Conservation (phyloP, 2,329 filamentous ascomycete genomes). For the Colletotrichum trifolii region DNA sequence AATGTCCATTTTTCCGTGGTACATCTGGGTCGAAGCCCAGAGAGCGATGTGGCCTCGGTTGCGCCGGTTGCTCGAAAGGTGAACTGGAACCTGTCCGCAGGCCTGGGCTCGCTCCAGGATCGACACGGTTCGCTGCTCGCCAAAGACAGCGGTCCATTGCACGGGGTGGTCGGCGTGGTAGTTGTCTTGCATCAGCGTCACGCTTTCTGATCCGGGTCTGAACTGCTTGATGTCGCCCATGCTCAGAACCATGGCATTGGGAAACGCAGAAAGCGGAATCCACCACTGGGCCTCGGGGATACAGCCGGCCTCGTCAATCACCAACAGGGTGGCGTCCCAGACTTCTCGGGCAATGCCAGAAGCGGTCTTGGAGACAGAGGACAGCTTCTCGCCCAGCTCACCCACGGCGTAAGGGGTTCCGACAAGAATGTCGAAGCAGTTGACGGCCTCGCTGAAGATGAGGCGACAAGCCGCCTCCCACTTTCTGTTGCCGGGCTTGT, state of each 20-base stretch:
- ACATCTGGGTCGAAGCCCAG: conserved; percentile 13
- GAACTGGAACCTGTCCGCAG: neutral
- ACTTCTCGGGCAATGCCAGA: neutral
- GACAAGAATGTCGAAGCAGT: conserved; percentile 16
- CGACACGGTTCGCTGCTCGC: conserved; percentile 13
- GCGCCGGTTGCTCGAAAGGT: conserved; percentile 22
- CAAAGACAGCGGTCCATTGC: conserved; percentile 12
- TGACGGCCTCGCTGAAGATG: neutral
- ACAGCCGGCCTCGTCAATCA: conserved; percentile 23
- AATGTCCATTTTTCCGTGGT: conserved; percentile 18
- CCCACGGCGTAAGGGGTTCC: conserved; percentile 21
- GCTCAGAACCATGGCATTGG: conserved; percentile 1
- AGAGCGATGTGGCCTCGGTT: conserved; percentile 15
- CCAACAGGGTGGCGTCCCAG: conserved; percentile 5
- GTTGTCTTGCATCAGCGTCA: neutral
- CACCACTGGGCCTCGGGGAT: conserved; percentile 24
- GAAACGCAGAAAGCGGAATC: conserved; percentile 12
- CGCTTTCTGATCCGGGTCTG: conserved; percentile 12
- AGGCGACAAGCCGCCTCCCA: neutral
- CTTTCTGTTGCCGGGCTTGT: neutral
- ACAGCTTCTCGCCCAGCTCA: neutral
- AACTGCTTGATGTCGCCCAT: conserved; percentile 24
- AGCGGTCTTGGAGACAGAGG: neutral
- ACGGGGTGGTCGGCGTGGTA: neutral
- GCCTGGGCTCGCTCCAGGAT: conserved; percentile 15